phyloP scores from a whole-genome alignment of 2,329 filamentous ascomycete species.

The Plectosphaerella sp. region DNA sequence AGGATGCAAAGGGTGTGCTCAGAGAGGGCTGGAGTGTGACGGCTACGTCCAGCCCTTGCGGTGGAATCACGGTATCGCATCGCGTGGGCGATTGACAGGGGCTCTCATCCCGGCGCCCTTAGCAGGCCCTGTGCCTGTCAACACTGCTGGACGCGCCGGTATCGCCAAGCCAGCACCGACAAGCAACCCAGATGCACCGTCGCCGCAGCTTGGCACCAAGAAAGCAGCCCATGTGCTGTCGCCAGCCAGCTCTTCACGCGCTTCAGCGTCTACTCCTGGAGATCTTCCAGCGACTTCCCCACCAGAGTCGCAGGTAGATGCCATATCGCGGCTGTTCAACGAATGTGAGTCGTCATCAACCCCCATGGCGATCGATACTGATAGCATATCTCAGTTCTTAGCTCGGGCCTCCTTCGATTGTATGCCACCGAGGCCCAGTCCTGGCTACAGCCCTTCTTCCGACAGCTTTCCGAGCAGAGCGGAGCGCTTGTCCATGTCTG shows the following conservation, averaged over 20 bases:
- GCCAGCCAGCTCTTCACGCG: no score
- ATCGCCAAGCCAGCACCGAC: no score
- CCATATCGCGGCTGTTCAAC: not conserved
- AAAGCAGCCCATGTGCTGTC: no score
- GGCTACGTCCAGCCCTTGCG: conserved; percentile 10
- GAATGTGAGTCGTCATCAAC: not conserved
- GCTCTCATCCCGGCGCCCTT: conserved; percentile 4
- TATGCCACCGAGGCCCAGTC: conserved; percentile 7
- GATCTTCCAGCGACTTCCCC: no score
- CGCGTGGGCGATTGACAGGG: conserved; percentile 8
- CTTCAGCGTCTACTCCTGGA: no score
- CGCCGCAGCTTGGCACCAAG: no score
- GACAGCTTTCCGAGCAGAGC: conserved; percentile 5
- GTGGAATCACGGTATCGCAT: conserved; percentile 12
- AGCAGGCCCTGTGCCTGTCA: no score
- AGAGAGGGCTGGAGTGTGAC: conserved; percentile 9
- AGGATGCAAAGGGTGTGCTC: conserved; percentile 8
- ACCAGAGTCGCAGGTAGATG: not conserved
- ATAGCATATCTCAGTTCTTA: conserved; percentile 3
- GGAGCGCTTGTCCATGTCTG: conserved; percentile 8
- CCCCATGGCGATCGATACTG: not conserved
- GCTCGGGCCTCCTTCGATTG: conserved; percentile 5
- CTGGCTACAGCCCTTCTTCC: conserved; percentile 9
- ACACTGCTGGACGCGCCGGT: no score
- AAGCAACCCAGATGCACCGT: no score